Conservation (phyloP, 2,329 filamentous ascomycete genomes). For the Claviceps sp. region DNA sequence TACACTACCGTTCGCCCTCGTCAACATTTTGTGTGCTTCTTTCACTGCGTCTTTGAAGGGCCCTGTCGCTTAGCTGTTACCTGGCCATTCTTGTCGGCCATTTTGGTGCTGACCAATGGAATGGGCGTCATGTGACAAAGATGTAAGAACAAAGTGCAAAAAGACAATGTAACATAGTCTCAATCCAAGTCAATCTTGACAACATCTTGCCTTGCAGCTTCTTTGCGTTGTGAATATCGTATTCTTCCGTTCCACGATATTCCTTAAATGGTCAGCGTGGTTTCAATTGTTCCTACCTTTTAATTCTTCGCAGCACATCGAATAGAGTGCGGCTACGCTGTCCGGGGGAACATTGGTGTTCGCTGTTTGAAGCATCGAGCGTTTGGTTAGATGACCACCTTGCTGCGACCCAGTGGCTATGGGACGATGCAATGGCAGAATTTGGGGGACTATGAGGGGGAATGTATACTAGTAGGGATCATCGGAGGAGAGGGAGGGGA, state of each 20-base stretch:
- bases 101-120: not conserved
- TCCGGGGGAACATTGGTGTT: not conserved
- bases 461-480: not conserved
- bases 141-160: not conserved
- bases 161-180: not conserved
- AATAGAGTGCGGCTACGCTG: too few species aligned
- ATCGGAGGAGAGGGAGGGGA: not conserved
- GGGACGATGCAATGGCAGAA: not conserved
- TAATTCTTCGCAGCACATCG: not conserved
- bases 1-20: not conserved
- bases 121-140: not conserved
- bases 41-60: not conserved
- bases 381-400: not conserved
- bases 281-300: constrained; percentile 1
- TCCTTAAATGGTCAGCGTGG: not conserved
- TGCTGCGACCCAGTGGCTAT: not conserved
- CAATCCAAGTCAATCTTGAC: not conserved
- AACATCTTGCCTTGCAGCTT: not conserved
- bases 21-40: not conserved
- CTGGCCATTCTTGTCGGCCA: not conserved
- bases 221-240: not conserved
- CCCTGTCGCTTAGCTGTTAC: not conserved
- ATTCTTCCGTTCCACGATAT: not conserved
- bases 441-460: not conserved
- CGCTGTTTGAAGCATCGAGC: not conserved